These are phyloP conservation scores for Lentinus tigrinus DNA, from an alignment of 768 basidiomycete genomes.

Conservation along the genomic window DNA sequence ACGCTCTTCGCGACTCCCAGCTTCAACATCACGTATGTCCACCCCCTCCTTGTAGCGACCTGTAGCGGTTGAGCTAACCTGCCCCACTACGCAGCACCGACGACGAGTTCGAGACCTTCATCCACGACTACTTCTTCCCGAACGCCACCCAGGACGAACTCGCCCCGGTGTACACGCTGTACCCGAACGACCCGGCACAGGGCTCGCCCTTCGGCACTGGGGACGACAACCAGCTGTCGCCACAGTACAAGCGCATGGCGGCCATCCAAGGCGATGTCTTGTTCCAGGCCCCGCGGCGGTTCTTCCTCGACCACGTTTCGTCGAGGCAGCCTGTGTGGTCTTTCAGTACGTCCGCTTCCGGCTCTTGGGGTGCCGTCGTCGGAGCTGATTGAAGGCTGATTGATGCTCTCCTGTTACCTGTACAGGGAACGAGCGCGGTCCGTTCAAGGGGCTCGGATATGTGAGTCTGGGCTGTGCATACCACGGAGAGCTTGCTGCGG, in stretches of 20 bases:
- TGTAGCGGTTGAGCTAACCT: too few species aligned
- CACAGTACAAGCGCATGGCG: slow-evolving; percentile 21
- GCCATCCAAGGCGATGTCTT: slow-evolving; percentile 19
- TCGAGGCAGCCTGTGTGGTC: not conserved
- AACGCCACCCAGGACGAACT: not conserved
- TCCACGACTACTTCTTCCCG: not conserved
- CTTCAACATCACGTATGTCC: slow-evolving; percentile 1
- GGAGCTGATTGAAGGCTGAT: too few species aligned
- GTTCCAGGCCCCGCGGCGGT: slow-evolving; percentile 18
- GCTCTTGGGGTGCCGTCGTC: too few species aligned
- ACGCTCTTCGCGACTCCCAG: slow-evolving; percentile 12
- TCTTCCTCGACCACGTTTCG: slow-evolving; percentile 3
- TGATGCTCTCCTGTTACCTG: too few species aligned
- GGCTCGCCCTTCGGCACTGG: slow-evolving; percentile 27
- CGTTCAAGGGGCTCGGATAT: not conserved
- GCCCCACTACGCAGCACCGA: not conserved
- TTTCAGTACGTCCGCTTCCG: not conserved
- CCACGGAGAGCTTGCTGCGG: too few species aligned
- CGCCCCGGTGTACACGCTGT: slow-evolving; percentile 2
- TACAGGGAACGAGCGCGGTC: not conserved
- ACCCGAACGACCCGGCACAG: slow-evolving; percentile 19
- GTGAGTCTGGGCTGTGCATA: not conserved
- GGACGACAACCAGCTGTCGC: not conserved
- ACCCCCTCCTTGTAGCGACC: too few species aligned
- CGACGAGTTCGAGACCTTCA: not conserved